phyloP scores from a whole-genome alignment of 441 rosid species.

The Croton setiger region DNA sequence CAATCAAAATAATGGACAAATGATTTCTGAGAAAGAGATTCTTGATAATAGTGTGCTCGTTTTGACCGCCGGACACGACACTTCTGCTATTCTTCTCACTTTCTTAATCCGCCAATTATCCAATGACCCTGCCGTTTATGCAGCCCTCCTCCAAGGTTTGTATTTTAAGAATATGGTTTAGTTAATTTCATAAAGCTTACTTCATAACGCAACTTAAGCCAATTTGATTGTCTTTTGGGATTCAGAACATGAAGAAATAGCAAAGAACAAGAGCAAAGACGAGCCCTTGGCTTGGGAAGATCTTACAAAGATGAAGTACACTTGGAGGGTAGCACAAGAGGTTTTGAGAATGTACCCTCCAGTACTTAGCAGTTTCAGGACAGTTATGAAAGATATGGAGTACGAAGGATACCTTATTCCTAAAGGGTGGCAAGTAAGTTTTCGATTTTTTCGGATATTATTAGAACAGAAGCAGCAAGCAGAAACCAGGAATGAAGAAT shows the following conservation, averaged over 20 bases:
- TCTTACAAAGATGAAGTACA: constrained; percentile 50
- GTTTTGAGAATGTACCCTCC: constrained; percentile 43
- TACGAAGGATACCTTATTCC: constrained; percentile 46
- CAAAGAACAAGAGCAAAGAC: constrained; percentile 31
- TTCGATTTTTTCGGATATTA: no score
- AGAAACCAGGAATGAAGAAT: no score
- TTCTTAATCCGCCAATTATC: constrained; percentile 43
- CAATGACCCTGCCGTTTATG: constrained; percentile 31
- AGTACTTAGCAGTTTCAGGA: constrained; percentile 44
- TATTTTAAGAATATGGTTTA: no score
- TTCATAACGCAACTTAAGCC: no score
- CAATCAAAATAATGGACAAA: constrained; percentile 13
- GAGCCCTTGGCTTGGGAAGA: constrained; percentile 49
- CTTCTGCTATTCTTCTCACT: constrained; percentile 41
- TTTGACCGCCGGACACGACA: constrained; percentile 55
- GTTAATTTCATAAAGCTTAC: no score
- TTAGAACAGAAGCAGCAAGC: no score
- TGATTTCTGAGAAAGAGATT: constrained; percentile 43
- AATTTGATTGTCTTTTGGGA: neutral
- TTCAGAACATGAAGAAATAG: constrained; percentile 51
- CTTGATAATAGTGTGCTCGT: constrained; percentile 40
- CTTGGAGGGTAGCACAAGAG: constrained; percentile 61
- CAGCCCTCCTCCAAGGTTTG: constrained; percentile 47
- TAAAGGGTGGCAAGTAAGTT: constrained; percentile 51
- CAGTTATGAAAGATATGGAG: constrained; percentile 35